Base-by-base conservation (phyloP, 108 stramenopile species). In the Fistulifera solaris region DNA sequence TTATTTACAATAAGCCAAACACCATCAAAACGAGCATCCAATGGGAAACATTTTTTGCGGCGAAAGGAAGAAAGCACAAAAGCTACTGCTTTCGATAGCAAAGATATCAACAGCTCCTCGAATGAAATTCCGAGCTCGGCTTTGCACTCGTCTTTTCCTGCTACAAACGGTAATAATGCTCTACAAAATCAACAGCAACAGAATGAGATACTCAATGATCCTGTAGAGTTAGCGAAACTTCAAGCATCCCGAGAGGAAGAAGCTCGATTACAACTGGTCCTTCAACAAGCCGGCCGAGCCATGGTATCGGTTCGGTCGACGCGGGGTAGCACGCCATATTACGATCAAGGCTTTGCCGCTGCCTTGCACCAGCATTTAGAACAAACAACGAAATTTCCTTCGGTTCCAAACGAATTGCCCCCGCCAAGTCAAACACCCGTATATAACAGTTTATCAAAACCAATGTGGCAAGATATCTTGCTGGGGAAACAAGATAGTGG, bases 281-380 rank as follows among this genome's bases (percentile, higher is more conserved):
- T 80, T 0, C 46, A 52, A 18, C 44, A 48, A n/a, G 75, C 78
- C 2, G 68, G 59, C 13, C 55, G 72, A 24, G 56, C 54, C 22
- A 80, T 80, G 78, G 75, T 80, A 0, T 28, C 78, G 12, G 71
- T 75, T 2, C 58, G 76, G 23, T 70, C 72, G n/a, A 72, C 65
- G 3, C 53, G 75, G 17, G 75, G 78, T 1, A 61, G 40, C 18
- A 67, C 66, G 23, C 64, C 68, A 1, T 66, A 75, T 53, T 61
- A 73, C 51, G 72, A 74, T 65, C 71, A 75, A 65, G 73, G 73
- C 28, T 76, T 73, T 61, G 75, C 78, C 25, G 75, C 71, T 0
- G 67, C 74, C 8, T 46, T 78, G 54, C 63, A 65, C 13, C 62
- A 69, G 22, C 61, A 65, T 62, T 54, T 62, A 45, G 52, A 61